phyloP scores from a whole-genome alignment of 106 monocot species.

The Apostasia ramifera region DNA sequence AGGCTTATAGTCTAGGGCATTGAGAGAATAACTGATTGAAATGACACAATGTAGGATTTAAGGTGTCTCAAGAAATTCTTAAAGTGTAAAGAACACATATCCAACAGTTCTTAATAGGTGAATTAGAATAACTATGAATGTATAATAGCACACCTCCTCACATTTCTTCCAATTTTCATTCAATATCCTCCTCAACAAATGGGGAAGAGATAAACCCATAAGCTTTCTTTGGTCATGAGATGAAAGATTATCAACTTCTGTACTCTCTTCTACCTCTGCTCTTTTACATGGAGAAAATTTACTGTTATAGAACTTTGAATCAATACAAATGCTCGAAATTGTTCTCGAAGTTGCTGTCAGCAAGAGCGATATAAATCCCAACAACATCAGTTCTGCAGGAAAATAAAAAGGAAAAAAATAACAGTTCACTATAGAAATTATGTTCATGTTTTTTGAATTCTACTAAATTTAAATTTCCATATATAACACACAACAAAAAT shows the following conservation, averaged over 20 bases:
- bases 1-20: no score
- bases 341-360: slow-evolving; percentile 81
- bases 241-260: slow-evolving; percentile 19
- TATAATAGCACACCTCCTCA: slow-evolving; percentile 42
- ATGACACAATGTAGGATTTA: no score
- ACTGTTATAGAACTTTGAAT: slow-evolving; percentile 76
- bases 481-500: background rate
- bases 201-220: slow-evolving; percentile 24
- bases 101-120: no score
- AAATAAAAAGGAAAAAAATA: background rate
- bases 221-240: slow-evolving; percentile 18
- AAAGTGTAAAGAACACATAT: no score
- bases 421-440: background rate
- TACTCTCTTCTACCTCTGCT: slow-evolving; percentile 43
- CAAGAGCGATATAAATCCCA: slow-evolving; percentile 91
- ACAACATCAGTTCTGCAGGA: slow-evolving; percentile 85
- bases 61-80: no score
- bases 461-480: background rate
- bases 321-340: slow-evolving; percentile 85
- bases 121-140: background rate
- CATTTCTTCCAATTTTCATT: slow-evolving; percentile 33
- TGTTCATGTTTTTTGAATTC: background rate
- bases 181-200: slow-evolving; percentile 38
- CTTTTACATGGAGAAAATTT: slow-evolving; percentile 77
- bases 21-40: no score